Percentiles rank a stretch among this genome's conserved stretches.
phyloP scores from a whole-genome alignment of 1,284 basidiomycete species.

The Trametes sp. region DNA sequence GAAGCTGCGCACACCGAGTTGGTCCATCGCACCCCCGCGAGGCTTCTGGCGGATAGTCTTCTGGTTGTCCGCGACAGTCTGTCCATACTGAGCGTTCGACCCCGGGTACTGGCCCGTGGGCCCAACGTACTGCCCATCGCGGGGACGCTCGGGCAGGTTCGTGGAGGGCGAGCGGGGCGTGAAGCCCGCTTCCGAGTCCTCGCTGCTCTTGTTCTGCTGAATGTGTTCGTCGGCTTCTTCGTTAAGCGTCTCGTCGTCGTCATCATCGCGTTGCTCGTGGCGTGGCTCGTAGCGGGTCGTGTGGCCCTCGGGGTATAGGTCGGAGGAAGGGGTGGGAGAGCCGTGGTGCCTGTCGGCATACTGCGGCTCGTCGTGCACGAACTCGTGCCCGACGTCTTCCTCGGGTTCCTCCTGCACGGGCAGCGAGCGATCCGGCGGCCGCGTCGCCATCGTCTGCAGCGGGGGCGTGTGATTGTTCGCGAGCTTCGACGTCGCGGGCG shows the following conservation, averaged over 20 bases:
- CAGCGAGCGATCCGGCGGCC: conserved; percentile 75
- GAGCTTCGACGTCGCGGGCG: conserved; percentile 51
- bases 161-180: conserved; percentile 77
- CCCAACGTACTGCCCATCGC: conserved; percentile 35
- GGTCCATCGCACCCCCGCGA: conserved; percentile 64
- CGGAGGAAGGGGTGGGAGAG: conserved; percentile 65
- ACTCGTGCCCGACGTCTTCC: conserved; percentile 57
- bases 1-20: conserved; percentile 63
- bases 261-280: conserved; percentile 32
- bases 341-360: conserved; percentile 45
- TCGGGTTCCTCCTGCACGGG: conserved; percentile 81
- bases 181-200: conserved; percentile 50
- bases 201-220: conserved; percentile 40
- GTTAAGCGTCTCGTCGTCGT: conserved; percentile 58
- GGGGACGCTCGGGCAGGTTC: conserved; percentile 56
- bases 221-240: conserved; percentile 49
- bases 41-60: conserved; percentile 43
- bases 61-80: conserved; percentile 37
- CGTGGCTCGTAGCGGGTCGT: conserved; percentile 44
- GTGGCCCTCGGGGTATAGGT: conserved; percentile 58
- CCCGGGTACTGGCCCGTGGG: conserved; percentile 31
- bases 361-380: conserved; percentile 39
- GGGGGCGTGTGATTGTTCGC: conserved; percentile 63
- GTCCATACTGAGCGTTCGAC: conserved; percentile 29
- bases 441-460: conserved; percentile 57